phyloP scores from a whole-genome alignment of 768 basidiomycete genomes.

The Boletus edulis region DNA sequence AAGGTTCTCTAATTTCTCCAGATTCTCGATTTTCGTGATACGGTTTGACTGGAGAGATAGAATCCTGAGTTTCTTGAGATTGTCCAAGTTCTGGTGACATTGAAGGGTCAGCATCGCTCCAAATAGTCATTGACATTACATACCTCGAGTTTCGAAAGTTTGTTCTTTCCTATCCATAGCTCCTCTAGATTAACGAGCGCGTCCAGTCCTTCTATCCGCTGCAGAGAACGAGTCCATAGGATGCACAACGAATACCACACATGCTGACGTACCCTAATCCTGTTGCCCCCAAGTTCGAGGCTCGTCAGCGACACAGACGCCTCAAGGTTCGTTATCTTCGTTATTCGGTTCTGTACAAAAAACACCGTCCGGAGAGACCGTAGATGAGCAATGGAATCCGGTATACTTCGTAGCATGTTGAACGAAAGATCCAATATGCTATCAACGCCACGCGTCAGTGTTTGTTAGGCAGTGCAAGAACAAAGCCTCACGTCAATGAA shows the following conservation, averaged over 20 bases:
- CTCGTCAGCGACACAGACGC: constrained; percentile 62
- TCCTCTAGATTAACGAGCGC: constrained; percentile 82
- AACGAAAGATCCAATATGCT: constrained; percentile 93
- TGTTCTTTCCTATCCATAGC: constrained; percentile 98
- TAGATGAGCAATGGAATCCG: constrained; percentile 58
- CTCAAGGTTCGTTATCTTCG: constrained; percentile 67
- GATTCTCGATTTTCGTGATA: constrained; percentile 80
- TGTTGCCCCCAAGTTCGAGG: constrained; percentile 92
- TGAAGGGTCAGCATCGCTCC: neutral
- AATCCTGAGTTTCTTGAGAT: constrained; percentile 73
- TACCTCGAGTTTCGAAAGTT: constrained; percentile 86
- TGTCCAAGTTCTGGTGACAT: constrained; percentile 57
- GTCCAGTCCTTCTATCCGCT: constrained; percentile 89
- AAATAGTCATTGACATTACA: neutral
- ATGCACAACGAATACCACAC: neutral
- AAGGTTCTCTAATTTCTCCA: constrained; percentile 68
- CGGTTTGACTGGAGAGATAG: constrained; percentile 93
- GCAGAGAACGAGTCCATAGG: constrained; percentile 2
- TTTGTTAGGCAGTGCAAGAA: neutral
- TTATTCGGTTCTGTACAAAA: constrained; percentile 96
- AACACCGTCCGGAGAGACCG: constrained; percentile 73
- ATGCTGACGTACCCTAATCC: constrained; percentile 64
- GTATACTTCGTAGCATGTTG: constrained; percentile 78
- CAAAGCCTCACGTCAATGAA: constrained; percentile 50
- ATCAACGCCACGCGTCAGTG: neutral